Evolutionary conservation across 2,329 filamentous ascomycete genomes (phyloP).

Genomic region (Xenoacremonium recifei): DNA sequence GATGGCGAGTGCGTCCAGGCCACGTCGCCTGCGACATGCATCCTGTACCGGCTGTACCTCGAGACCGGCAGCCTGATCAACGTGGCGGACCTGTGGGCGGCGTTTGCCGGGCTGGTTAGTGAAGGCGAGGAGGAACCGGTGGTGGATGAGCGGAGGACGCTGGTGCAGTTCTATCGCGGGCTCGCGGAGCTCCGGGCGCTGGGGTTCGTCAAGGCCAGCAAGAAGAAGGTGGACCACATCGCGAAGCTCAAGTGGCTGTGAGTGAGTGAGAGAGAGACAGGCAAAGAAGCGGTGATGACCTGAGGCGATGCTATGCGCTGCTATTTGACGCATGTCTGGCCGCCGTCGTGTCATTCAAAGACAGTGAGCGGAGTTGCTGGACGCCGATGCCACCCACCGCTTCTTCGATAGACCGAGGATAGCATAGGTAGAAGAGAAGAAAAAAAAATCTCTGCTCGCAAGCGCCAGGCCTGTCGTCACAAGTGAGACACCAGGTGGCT

Average conservation of each 20-base stretch:
- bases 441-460: too few relatives aligned
- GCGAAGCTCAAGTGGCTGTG: constrained; percentile 82
- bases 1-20: constrained; percentile 50
- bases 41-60: constrained; percentile 76
- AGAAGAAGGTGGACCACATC: constrained; percentile 89
- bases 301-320: too few relatives aligned
- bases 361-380: neutral
- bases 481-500: constrained; percentile 24
- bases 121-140: constrained; percentile 37
- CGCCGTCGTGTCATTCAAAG: neutral
- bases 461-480: constrained; percentile 21
- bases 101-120: constrained; percentile 67
- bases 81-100: constrained; percentile 75
- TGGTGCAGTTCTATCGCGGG: constrained; percentile 80
- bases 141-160: constrained; percentile 53
- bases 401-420: too few relatives aligned
- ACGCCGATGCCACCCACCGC: too few relatives aligned
- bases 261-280: too few relatives aligned
- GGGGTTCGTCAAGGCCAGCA: constrained; percentile 84
- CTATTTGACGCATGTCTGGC: neutral
- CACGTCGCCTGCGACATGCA: constrained; percentile 67
- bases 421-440: too few relatives aligned
- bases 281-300: too few relatives aligned
- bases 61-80: constrained; percentile 78
- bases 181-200: constrained; percentile 82